phyloP scores from a whole-genome alignment of 768 basidiomycete species.

The Cubamyces sp. region DNA sequence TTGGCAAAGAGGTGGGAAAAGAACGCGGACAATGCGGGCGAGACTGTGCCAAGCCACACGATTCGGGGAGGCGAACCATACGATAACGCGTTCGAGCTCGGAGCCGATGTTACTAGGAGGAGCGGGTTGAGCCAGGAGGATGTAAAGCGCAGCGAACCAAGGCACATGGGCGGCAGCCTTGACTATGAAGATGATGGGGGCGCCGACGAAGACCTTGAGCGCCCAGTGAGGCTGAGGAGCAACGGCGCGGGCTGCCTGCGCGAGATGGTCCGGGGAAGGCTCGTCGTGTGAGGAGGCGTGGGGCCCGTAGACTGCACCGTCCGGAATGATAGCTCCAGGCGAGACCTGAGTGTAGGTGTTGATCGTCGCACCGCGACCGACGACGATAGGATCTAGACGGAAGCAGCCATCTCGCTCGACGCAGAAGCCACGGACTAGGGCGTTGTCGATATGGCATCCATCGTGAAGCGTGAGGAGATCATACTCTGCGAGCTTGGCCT shows the following conservation, averaged over 20 bases:
- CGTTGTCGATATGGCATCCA: conserved; percentile 47
- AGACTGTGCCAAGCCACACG: conserved; percentile 46
- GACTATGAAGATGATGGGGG: conserved; percentile 44
- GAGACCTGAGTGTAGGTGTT: conserved; percentile 50
- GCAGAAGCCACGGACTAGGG: conserved; percentile 47
- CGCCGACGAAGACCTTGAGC: conserved; percentile 43
- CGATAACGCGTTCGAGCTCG: conserved; percentile 44
- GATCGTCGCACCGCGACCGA: conserved; percentile 44
- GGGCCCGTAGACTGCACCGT: conserved; percentile 47
- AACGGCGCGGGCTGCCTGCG: conserved; percentile 46
- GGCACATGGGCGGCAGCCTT: conserved; percentile 44
- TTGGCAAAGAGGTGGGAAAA: conserved; percentile 43
- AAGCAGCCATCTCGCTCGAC: conserved; percentile 52
- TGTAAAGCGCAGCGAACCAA: conserved; percentile 46
- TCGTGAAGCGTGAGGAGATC: conserved; percentile 49
- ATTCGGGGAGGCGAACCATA: conserved; percentile 49
- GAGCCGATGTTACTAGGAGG: conserved; percentile 35
- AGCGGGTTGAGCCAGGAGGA: conserved; percentile 40
- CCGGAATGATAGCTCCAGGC: conserved; percentile 44
- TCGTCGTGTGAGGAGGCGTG: conserved; percentile 49
- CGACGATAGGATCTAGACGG: conserved; percentile 43
- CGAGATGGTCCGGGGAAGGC: conserved; percentile 42
- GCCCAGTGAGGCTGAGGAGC: conserved; percentile 38
- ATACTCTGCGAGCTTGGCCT: conserved; percentile 45
- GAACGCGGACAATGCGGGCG: conserved; percentile 44